phyloP scores from a whole-genome alignment of 768 basidiomycete genomes.

The Pilatotrama ljubarskyi region DNA sequence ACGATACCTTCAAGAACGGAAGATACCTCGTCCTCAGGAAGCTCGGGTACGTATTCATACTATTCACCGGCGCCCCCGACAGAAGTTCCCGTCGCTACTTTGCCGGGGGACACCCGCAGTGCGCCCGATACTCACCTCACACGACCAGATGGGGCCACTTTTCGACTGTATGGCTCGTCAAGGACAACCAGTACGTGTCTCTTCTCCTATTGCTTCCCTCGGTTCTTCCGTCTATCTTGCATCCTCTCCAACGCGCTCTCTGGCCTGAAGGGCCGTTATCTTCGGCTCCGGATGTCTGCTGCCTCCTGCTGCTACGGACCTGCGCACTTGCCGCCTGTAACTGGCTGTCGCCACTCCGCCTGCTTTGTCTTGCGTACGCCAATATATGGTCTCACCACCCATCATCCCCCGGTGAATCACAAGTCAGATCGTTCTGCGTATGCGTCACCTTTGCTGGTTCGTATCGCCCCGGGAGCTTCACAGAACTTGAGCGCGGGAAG shows the following conservation, averaged over 20 bases:
- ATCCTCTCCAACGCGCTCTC: background rate
- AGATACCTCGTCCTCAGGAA: constrained; percentile 89
- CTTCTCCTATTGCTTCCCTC: constrained; percentile 6
- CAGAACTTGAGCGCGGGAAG: background rate
- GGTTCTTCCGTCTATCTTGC: background rate
- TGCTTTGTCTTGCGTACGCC: background rate
- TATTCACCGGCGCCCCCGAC: constrained; percentile 12
- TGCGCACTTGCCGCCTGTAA: constrained; percentile 4
- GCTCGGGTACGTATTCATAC: constrained; percentile 60
- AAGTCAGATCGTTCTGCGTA: background rate
- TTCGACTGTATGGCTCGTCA: constrained; percentile 91
- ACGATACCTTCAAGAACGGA: constrained; percentile 80
- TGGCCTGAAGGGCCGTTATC: constrained; percentile 5
- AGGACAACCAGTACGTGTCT: constrained; percentile 65
- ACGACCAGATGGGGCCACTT: constrained; percentile 86
- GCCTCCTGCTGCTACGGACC: background rate
- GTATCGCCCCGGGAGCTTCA: background rate
- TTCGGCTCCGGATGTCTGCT: background rate
- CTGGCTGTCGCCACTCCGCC: background rate
- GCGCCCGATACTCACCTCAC: constrained; percentile 16
- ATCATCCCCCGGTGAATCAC: background rate
- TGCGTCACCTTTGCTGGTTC: background rate
- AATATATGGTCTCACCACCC: constrained; percentile 3
- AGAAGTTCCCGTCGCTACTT: constrained; percentile 8
- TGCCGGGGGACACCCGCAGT: constrained; percentile 2